phyloP scores from a whole-genome alignment of 805 yeast species.

The Pichia cabralensis region DNA sequence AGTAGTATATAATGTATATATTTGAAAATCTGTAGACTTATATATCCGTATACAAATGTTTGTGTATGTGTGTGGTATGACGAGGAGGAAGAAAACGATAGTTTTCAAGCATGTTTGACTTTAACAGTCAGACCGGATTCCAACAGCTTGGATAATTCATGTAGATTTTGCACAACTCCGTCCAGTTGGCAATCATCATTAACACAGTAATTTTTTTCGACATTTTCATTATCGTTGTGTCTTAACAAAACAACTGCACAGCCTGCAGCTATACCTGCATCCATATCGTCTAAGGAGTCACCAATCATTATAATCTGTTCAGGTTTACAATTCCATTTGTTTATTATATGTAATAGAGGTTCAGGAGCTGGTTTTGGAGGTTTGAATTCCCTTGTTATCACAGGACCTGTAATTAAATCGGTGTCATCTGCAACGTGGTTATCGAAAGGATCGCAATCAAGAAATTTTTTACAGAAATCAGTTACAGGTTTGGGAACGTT shows the following conservation, averaged over 20 bases:
- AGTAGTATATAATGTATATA: background rate
- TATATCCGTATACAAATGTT: background rate
- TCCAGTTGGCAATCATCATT: slow-evolving; percentile 12
- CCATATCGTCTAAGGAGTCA: slow-evolving; percentile 63
- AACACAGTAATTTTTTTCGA: slow-evolving; percentile 27
- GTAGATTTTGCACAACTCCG: slow-evolving; percentile 26
- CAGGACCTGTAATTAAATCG: slow-evolving; percentile 29
- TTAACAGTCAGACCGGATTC: slow-evolving; percentile 26
- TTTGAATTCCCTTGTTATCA: slow-evolving; percentile 51
- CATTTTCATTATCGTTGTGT: slow-evolving; percentile 39
- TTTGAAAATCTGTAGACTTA: too few species aligned
- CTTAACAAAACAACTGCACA: slow-evolving; percentile 44
- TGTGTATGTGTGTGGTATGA: background rate
- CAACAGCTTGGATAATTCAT: slow-evolving; percentile 28
- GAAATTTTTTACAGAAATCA: slow-evolving; percentile 35
- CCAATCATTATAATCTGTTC: slow-evolving; percentile 56
- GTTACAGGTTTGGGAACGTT: slow-evolving; percentile 46
- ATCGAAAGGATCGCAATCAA: slow-evolving; percentile 28
- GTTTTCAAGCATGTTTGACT: slow-evolving; percentile 2
- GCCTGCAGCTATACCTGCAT: slow-evolving; percentile 56
- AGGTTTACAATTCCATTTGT: slow-evolving; percentile 36
- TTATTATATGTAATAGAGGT: slow-evolving; percentile 48
- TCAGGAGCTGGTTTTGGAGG: slow-evolving; percentile 65
- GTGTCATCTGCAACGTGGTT: background rate
- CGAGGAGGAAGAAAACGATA: background rate